Conservation (phyloP, 2,329 filamentous ascomycete species). For the Curvularia sp. region DNA sequence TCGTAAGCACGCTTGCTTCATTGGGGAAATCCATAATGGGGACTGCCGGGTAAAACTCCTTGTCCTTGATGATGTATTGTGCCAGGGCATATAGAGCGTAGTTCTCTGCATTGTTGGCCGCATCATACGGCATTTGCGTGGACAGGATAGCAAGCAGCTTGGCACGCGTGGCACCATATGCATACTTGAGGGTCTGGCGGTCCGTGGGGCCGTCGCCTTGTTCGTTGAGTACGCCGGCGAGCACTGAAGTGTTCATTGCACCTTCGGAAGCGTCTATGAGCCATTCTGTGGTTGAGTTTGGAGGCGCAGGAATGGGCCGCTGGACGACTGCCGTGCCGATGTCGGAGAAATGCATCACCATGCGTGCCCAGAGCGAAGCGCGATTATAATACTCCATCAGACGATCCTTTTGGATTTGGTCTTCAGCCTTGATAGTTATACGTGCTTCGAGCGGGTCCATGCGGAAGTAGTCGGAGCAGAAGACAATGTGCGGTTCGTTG, state of each 20-base stretch:
- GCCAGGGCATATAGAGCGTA: conserved; percentile 46
- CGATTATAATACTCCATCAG: conserved; percentile 46
- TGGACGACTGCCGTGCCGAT: conserved; percentile 41
- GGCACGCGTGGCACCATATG: conserved; percentile 44
- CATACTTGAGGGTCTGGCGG: conserved; percentile 40
- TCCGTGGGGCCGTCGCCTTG: conserved; percentile 32
- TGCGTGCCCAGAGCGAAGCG: conserved; percentile 45
- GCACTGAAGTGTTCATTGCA: conserved; percentile 45
- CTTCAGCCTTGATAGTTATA: conserved; percentile 34
- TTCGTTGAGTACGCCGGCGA: conserved; percentile 43
- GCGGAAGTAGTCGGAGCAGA: conserved; percentile 42
- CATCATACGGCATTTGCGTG: conserved; percentile 44
- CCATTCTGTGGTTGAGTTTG: conserved; percentile 35
- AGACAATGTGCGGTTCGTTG: conserved; percentile 47
- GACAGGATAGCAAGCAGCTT: conserved; percentile 43
- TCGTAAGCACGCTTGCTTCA: conserved; percentile 41
- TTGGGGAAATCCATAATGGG: conserved; percentile 44
- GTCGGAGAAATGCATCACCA: conserved; percentile 45
- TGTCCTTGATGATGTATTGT: conserved; percentile 39
- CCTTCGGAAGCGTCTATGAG: conserved; percentile 24
- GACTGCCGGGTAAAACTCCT: conserved; percentile 41
- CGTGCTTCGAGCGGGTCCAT: conserved; percentile 34
- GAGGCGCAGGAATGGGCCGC: conserved; percentile 22
- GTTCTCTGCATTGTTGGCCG: conserved; percentile 46
- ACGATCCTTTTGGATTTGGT: conserved; percentile 33